Evolutionary conservation across 129 eudicot species (phyloP), one percentile per base, ranked within the genome.

Genomic region (Pulicaria dysenterica): DNA sequence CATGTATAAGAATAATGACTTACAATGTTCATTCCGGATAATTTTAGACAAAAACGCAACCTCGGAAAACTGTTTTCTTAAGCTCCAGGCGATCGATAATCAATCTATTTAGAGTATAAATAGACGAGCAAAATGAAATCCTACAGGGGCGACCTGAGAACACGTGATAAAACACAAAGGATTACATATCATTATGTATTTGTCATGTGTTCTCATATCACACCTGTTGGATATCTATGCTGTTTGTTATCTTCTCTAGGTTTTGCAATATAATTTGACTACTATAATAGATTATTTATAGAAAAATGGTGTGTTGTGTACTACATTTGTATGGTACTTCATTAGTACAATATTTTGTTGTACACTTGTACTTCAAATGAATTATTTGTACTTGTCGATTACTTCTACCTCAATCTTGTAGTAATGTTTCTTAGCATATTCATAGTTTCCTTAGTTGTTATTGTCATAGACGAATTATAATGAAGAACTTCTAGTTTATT

Each of bases 91-190:
- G n/a, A n/a, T n/a, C n/a, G n/a, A n/a, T n/a, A n/a, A n/a, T n/a
- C n/a, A n/a, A n/a, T n/a, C 54, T 2, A n/a, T 14, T 40, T 40
- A n/a, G n/a, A n/a, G n/a, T n/a, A n/a, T n/a, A n/a, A n/a, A n/a
- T n/a, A n/a, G 31, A 24, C 24, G 24, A 60, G 77, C 70, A 73
- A 14, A 47, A 10, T 7, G 38, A 72, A 46, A 73, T 40, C 62
- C 78, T 62, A 14, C 78, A 73, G 71, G 78, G 78, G 78, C 78
- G 78, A 73, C 78, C 78, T 73, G 78, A 73, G 78, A 73, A 73
- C 78, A 73, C 78, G 40, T 73, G 60, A 41, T 40, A 12, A 17
- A n/a, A 4, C 42, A 40, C 24, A 13, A 73, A 41, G 14, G 2
- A 70, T n/a, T 5, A 9, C 14, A 57, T 13, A 4, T 36, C 12